Evolutionary conservation across 176 grass and related monocot species (phyloP).

Genomic region (Eleusine indica): DNA sequence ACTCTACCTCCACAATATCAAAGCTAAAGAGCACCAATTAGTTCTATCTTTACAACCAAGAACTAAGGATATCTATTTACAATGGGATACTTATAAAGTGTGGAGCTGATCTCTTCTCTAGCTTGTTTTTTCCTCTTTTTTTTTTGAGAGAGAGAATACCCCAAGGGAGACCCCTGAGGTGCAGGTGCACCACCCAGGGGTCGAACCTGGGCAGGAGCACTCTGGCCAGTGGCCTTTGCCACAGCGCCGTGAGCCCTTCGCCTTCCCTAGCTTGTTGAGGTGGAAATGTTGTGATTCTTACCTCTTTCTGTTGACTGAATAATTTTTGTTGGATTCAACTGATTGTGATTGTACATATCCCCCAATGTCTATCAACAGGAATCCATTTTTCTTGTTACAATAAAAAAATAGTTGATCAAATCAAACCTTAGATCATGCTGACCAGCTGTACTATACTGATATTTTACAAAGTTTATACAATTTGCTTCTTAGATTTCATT

Average conservation of each 20-base stretch:
- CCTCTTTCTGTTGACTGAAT: not conserved
- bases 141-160: no score
- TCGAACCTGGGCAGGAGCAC: no score
- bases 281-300: conserved; percentile 24
- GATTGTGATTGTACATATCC: conserved; percentile 6
- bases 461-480: conserved; percentile 8
- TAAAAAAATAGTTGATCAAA: not conserved
- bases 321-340: conserved; percentile 3
- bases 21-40: not conserved
- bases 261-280: conserved; percentile 5
- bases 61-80: conserved; percentile 25
- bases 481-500: not conserved
- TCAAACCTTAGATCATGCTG: conserved; percentile 28
- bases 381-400: conserved; percentile 8
- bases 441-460: not conserved
- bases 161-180: no score
- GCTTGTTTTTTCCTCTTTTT: not conserved
- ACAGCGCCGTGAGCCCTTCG: no score
- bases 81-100: conserved; percentile 16
- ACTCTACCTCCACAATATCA: conserved; percentile 10
- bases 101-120: conserved; percentile 23
- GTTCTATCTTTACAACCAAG: conserved; percentile 22
- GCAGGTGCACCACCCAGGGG: no score
- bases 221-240: no score
- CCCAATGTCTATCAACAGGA: not conserved